Evolutionary conservation across 257 asterid genomes (phyloP).

Genomic region (Dorcoceras hygrometricum): DNA sequence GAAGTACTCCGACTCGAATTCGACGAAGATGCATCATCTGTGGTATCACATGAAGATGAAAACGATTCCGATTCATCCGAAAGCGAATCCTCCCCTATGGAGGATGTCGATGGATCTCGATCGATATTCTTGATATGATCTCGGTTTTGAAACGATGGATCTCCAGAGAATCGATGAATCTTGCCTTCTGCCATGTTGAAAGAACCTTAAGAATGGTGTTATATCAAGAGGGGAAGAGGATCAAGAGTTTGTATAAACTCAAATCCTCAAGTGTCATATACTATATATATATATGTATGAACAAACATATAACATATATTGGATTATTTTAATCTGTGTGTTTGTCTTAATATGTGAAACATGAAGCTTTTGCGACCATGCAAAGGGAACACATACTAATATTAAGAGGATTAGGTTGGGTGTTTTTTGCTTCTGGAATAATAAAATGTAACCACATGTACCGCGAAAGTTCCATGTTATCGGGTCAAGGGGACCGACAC

Average conservation of each 20-base stretch:
- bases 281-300: not conserved
- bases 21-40: conserved; percentile 59
- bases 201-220: not conserved
- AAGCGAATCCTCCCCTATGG: conserved; percentile 46
- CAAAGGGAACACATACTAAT: conserved; percentile 22
- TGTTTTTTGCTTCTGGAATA: conserved; percentile 30
- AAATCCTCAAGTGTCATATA: too few species aligned
- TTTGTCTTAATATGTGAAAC: not conserved
- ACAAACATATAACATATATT: too few species aligned
- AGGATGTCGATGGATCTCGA: conserved; percentile 28
- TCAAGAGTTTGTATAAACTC: not conserved
- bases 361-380: conserved; percentile 26
- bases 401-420: conserved; percentile 36
- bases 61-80: conserved; percentile 46
- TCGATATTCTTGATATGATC: conserved; percentile 13
- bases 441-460: conserved; percentile 7
- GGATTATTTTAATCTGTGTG: too few species aligned
- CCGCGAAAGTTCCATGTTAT: conserved; percentile 17
- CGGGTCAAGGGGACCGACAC: conserved; percentile 23
- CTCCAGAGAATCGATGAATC: conserved; percentile 32
- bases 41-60: conserved; percentile 40
- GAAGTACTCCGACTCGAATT: conserved; percentile 35
- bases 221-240: not conserved
- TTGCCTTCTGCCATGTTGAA: conserved; percentile 43
- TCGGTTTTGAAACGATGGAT: conserved; percentile 37